Evolutionary conservation across 1,284 basidiomycete species (phyloP).

Genomic region (Cryptococcus sp.): DNA sequence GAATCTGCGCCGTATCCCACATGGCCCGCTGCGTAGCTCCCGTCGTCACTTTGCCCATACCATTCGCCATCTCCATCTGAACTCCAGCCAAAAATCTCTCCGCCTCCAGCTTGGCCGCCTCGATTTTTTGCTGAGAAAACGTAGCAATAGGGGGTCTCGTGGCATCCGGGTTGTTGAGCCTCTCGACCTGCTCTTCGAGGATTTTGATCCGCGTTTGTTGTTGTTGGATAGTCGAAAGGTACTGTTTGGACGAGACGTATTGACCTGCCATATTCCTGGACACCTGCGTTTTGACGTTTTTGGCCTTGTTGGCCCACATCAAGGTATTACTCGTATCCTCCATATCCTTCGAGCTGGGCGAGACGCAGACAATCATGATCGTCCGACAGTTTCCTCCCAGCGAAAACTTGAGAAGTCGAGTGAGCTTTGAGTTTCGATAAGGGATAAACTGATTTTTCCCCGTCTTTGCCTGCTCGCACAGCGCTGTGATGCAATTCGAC

Average conservation of each 20-base stretch:
- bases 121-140: conserved; percentile 58
- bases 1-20: conserved; percentile 67
- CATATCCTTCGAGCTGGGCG: conserved; percentile 87
- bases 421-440: conserved; percentile 94
- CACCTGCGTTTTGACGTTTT: conserved; percentile 88
- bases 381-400: conserved; percentile 97
- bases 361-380: conserved; percentile 95
- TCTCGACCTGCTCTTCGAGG: conserved; percentile 75
- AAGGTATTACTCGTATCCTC: conserved; percentile 97
- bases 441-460: conserved; percentile 84
- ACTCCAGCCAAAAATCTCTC: conserved; percentile 65
- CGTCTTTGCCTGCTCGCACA: conserved; percentile 64
- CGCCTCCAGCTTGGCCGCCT: conserved; percentile 63
- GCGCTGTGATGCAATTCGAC: conserved; percentile 92
- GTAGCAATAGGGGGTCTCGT: neutral
- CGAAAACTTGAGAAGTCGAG: conserved; percentile 89
- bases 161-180: conserved; percentile 54
- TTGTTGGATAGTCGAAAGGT: conserved; percentile 85
- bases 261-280: conserved; percentile 90
- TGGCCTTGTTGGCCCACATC: conserved; percentile 89
- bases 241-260: conserved; percentile 85
- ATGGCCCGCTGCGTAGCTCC: conserved; percentile 71
- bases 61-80: conserved; percentile 62
- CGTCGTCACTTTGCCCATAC: conserved; percentile 62
- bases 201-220: conserved; percentile 34